These are phyloP conservation scores for Thalassiosira profunda DNA, from an alignment of 108 stramenopile species.

Conservation along the genomic window DNA sequence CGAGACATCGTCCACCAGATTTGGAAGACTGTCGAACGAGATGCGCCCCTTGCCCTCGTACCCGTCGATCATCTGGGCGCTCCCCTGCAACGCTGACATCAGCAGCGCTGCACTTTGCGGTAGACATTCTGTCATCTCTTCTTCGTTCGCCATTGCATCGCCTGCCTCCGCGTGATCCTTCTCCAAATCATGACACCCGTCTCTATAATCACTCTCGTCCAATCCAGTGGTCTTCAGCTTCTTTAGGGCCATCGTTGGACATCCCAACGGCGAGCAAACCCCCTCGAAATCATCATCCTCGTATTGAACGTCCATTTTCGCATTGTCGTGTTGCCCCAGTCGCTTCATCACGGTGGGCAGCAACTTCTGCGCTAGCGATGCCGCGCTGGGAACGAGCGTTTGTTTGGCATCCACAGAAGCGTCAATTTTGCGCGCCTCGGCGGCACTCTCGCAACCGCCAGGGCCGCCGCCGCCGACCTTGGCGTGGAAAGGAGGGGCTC, in stretches of 20 bases:
- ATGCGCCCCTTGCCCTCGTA: not conserved
- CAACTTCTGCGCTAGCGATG: constrained; percentile 11
- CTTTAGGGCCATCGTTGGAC: no score
- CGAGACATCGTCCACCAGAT: constrained; percentile 5
- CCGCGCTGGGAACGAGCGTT: constrained; percentile 1
- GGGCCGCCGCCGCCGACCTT: no score
- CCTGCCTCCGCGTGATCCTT: constrained; percentile 17
- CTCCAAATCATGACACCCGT: not conserved
- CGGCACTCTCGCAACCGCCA: no score
- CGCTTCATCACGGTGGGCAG: constrained; percentile 19
- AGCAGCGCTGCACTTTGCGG: constrained; percentile 45
- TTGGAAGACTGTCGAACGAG: constrained; percentile 2
- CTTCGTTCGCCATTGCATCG: constrained; percentile 3
- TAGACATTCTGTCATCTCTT: constrained; percentile 5
- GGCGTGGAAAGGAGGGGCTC: no score
- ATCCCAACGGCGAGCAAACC: constrained; percentile 9
- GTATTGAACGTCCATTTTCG: not conserved
- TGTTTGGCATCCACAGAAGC: no score
- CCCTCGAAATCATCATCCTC: constrained; percentile 6
- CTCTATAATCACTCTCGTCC: not conserved
- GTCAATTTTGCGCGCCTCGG: no score
- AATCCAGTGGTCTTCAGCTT: constrained; percentile 32
- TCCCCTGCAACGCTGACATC: constrained; percentile 17
- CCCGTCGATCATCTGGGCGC: not conserved
- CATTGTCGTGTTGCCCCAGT: constrained; percentile 1